Percentiles rank a stretch among this genome's conserved stretches.
These are phyloP conservation scores for Ophioceras dolichostomum DNA, from an alignment of 2,329 filamentous ascomycete species.

Conservation along the genomic window DNA sequence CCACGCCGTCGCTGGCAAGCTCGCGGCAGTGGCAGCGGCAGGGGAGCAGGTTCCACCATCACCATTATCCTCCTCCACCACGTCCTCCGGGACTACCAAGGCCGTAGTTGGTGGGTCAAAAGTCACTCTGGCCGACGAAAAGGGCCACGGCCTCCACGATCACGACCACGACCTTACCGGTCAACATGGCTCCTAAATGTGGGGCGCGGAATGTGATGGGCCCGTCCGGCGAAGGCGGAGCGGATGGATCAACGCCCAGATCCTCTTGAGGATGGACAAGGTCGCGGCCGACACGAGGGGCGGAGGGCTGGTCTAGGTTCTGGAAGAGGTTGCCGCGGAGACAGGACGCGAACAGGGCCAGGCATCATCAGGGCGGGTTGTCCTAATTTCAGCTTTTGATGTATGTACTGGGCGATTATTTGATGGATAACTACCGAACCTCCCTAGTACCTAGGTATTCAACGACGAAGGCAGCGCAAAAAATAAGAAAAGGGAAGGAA, in stretches of 20 bases:
- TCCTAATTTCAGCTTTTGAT: too few species aligned
- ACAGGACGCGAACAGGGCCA: constrained; percentile 24
- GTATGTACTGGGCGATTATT: too few species aligned
- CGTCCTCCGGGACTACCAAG: constrained; percentile 2
- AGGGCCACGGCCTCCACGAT: too few species aligned
- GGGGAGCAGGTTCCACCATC: background rate
- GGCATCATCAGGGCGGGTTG: too few species aligned
- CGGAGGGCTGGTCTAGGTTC: constrained; percentile 30
- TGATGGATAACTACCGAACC: too few species aligned
- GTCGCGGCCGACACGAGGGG: constrained; percentile 30
- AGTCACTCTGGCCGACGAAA: too few species aligned
- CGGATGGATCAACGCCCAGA: constrained; percentile 36
- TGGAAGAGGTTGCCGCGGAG: constrained; percentile 31
- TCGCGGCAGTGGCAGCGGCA: constrained; percentile 18
- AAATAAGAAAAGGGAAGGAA: too few species aligned
- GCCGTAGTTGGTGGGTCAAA: too few species aligned
- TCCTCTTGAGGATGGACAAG: constrained; percentile 30
- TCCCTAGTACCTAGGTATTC: too few species aligned
- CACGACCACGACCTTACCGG: too few species aligned
- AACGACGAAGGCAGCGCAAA: too few species aligned
- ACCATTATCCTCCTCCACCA: background rate
- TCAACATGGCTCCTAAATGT: constrained; percentile 42
- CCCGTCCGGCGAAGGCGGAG: constrained; percentile 25
- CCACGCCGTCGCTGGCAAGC: constrained; percentile 37
- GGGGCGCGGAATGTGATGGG: constrained; percentile 42